Conservation (phyloP, 179 eudicot genomes). For the Carnegiea gigantea region DNA sequence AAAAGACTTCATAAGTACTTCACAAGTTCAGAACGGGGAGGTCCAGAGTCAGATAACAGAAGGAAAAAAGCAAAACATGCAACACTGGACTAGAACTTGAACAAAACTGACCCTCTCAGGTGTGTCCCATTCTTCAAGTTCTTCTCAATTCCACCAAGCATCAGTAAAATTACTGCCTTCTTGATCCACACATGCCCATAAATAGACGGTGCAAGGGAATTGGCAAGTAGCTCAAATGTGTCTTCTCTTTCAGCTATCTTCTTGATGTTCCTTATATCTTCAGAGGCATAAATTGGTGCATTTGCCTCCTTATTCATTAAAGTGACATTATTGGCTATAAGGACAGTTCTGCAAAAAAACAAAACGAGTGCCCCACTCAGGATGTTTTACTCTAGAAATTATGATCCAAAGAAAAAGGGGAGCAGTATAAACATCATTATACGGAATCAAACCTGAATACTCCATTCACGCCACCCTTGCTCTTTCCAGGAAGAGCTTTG, state of each 20-base stretch:
- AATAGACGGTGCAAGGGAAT: slow-evolving; percentile 96
- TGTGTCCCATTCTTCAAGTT: slow-evolving; percentile 98
- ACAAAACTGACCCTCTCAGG: slow-evolving; percentile 74
- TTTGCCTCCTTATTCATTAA: slow-evolving; percentile 93
- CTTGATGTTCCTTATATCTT: slow-evolving; percentile 73
- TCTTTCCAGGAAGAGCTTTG: slow-evolving; percentile 95
- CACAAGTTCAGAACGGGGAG: neutral
- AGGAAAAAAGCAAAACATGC: neutral
- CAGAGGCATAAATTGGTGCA: slow-evolving; percentile 73
- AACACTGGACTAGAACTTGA: neutral
- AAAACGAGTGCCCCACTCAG: neutral
- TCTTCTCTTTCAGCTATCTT: slow-evolving; percentile 82
- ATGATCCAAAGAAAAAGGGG: neutral
- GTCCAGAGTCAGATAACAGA: neutral
- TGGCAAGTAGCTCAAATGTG: slow-evolving; percentile 72
- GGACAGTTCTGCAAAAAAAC: slow-evolving; percentile 69
- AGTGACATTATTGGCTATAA: slow-evolving; percentile 88
- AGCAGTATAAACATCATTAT: neutral
- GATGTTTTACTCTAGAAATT: neutral
- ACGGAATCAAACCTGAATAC: slow-evolving; percentile 76
- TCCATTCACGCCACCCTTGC: slow-evolving; percentile 96
- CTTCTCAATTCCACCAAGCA: slow-evolving; percentile 98
- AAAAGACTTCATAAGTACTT: neutral
- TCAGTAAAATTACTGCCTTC: slow-evolving; percentile 84
- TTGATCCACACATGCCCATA: slow-evolving; percentile 97